phyloP scores from a whole-genome alignment of 2,329 filamentous ascomycete genomes.

The Trichocomaceae sp. region DNA sequence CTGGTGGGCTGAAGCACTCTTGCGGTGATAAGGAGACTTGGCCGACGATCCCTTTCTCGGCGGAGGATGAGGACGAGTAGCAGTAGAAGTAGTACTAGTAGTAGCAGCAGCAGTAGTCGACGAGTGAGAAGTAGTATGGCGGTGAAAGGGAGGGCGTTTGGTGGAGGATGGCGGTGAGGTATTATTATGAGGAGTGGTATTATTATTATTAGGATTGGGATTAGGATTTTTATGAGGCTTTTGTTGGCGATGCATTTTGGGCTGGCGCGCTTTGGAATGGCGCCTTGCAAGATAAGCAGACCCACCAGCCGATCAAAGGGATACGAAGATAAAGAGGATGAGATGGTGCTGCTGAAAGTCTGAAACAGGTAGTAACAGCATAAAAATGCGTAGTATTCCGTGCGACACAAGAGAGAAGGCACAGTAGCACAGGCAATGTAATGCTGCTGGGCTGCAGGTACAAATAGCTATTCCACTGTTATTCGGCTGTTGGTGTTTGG shows the following conservation, averaged over 20 bases:
- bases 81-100: too few species aligned
- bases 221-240: constrained; percentile 11
- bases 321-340: neutral
- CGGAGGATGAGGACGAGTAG: constrained; percentile 27
- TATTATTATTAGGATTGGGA: constrained; percentile 1
- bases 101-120: constrained; percentile 16
- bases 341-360: neutral
- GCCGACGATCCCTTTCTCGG: constrained; percentile 20
- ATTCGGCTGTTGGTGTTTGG: neutral
- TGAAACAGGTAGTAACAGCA: neutral
- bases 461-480: too few species aligned
- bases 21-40: constrained; percentile 27
- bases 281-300: neutral
- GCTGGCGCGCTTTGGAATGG: neutral
- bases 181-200: constrained; percentile 4
- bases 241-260: constrained; percentile 13
- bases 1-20: constrained; percentile 20
- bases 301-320: constrained; percentile 3
- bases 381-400: neutral
- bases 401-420: neutral
- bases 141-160: constrained; percentile 26
- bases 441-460: too few species aligned
- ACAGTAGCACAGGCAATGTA: too few species aligned
- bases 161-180: constrained; percentile 35
- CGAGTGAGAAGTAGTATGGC: constrained; percentile 24